phyloP scores from a whole-genome alignment of 306 rosid species.

The Argentina anserina region DNA sequence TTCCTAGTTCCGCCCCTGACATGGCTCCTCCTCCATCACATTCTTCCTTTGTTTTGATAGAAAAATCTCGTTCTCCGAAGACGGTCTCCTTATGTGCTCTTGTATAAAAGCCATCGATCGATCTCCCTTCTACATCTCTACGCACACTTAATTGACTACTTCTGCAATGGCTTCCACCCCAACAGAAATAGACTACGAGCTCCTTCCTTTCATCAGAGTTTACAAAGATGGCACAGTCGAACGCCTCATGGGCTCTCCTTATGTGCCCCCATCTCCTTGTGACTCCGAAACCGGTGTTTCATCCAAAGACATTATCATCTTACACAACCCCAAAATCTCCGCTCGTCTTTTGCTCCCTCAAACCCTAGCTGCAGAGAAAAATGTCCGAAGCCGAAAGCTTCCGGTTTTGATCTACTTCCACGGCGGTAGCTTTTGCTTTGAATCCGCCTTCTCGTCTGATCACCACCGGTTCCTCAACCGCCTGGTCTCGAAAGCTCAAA shows the following conservation, averaged over 20 bases:
- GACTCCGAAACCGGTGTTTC: conserved; percentile 40
- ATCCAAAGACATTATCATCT: conserved; percentile 43
- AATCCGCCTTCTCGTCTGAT: conserved; percentile 42
- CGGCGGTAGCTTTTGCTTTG: conserved; percentile 41
- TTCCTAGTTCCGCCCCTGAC: no score
- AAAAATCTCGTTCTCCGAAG: not conserved
- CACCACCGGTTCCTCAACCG: conserved; percentile 41
- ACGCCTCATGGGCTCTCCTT: conserved; percentile 30
- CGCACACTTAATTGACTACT: not conserved
- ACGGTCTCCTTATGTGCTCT: not conserved
- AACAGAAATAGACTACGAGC: conserved; percentile 36
- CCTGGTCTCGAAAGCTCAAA: conserved; percentile 36
- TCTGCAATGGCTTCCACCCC: conserved; percentile 5
- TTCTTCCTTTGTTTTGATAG: not conserved
- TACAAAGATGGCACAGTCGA: conserved; percentile 50
- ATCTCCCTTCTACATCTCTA: not conserved
- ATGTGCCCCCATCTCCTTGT: conserved; percentile 29
- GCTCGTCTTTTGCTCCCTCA: conserved; percentile 48
- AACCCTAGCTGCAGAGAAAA: not conserved
- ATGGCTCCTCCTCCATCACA: not conserved
- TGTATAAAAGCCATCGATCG: not conserved
- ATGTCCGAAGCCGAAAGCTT: conserved; percentile 12
- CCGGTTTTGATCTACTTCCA: conserved; percentile 52
- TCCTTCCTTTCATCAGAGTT: conserved; percentile 34
- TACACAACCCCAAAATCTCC: conserved; percentile 34